A percentile compares a stretch with the other conserved stretches of the same genome.
Evolutionary conservation across 1,139 yeast genomes (phyloP).

Genomic region (Saccharomyces hybrid): DNA sequence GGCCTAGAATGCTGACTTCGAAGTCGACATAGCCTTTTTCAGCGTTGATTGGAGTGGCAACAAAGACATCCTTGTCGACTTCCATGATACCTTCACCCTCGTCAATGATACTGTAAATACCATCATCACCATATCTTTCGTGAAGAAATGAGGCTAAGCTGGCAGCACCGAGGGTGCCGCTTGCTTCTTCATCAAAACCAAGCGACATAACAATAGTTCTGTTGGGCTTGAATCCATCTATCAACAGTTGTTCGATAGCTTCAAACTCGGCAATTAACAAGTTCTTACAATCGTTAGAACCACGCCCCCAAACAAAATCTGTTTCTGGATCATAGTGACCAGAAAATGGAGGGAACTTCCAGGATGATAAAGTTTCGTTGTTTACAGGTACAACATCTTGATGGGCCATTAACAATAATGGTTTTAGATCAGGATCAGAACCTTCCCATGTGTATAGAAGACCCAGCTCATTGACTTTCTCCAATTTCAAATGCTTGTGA

Average conservation of each 20-base stretch:
- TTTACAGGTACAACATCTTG: conserved; percentile 84
- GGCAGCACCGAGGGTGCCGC: conserved; percentile 53
- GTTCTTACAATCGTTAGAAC: conserved; percentile 57
- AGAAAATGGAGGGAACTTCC: conserved; percentile 65
- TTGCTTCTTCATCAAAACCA: conserved; percentile 69
- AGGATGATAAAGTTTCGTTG: conserved; percentile 43
- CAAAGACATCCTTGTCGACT: conserved; percentile 37
- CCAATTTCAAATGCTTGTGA: conserved; percentile 41
- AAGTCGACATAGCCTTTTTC: conserved; percentile 61
- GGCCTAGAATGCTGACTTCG: conserved; percentile 41
- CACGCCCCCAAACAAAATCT: conserved; percentile 52
- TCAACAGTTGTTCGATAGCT: conserved; percentile 45
- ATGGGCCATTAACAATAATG: conserved; percentile 65
- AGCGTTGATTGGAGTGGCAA: conserved; percentile 53
- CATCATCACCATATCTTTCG: conserved; percentile 46
- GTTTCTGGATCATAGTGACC: conserved; percentile 57
- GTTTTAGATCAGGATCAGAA: conserved; percentile 44
- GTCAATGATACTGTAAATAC: conserved; percentile 52
- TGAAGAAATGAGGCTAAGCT: conserved; percentile 38
- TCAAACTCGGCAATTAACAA: conserved; percentile 50
- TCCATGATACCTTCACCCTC: conserved; percentile 47
- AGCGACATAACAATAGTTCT: conserved; percentile 53
- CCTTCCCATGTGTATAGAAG: conserved; percentile 65
- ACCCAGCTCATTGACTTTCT: conserved; percentile 58
- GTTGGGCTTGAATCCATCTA: conserved; percentile 41